Evolutionary conservation across 1,284 basidiomycete genomes (phyloP), one percentile per base, ranked within the genome.

Genomic region (Trametes polyzona): DNA sequence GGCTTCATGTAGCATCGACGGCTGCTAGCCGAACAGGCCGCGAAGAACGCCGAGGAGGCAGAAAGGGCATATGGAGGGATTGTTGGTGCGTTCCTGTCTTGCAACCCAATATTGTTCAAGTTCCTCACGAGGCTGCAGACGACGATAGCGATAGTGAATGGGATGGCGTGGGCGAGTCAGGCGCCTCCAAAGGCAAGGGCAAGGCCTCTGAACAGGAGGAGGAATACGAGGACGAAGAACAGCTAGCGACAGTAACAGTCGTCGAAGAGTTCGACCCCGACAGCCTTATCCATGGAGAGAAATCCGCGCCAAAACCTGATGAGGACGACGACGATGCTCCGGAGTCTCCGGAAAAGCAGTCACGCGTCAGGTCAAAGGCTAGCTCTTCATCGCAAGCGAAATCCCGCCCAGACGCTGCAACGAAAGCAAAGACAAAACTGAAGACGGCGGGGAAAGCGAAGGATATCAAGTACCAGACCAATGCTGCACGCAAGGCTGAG

Each of bases 201-300:
- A 57, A 66, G 63, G 60, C 73, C 65, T 52, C 73, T 68, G 66
- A 76, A 71, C 49, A 78, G 59, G 52, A 60, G 17, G 81, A 84
- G 67, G 84, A 87, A 67, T 92, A 83, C 62, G 86, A 89, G 67
- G 85, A 85, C 60, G 88, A 92, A 65, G 85, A 92, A 65, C 79
- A 85, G 50, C 77, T 90, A n/a, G 88, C 90, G 48, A 91, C 88
- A 23, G 91, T 93, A 41, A 92, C 90, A 7, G 83, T 93, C 39
- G 84, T 92, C 11, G 88, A 93, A 69, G 90, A 93, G 67, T 88
- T 93, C 69, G 88, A 90, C 67, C 82, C 87, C 16, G 79, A 84
- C 59, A 68, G 76, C 29, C 71, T 89, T 65, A 76, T 83, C 30
- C 80, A 86, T 60, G 83, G 79, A 3, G 72, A 78, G 26, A 53